Evolutionary conservation across 805 yeast species (phyloP), one percentile per base, ranked within the genome.

Genomic region (Candida succiphila): DNA sequence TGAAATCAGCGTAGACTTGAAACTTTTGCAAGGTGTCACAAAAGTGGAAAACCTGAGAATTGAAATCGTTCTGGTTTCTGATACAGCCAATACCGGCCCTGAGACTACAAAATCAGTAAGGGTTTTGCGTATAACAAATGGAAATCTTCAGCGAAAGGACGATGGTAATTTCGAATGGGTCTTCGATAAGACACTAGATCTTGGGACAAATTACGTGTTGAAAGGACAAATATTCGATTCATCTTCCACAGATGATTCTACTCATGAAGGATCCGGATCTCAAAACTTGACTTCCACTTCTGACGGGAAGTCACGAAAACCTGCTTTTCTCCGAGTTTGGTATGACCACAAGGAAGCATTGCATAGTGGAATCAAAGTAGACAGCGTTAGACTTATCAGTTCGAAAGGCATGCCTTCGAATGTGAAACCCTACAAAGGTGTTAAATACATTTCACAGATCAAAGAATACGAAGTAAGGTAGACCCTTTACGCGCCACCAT

Each of bases 341-440:
- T 86, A 81, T 46, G 42, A 60, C 9, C 66, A 77, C 42, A 72
- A 74, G 41, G 95, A 95, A 0, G 63, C 69, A 7, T 64, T 84
- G 2, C 83, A 92, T 1, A 81, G 94, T 52, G 87, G 89, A 1
- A 58, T 82, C 27, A 74, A 72, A 44, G 80, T 87, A 2, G 78
- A 72, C 10, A 65, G 78, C 20, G 57, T 87, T 39, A 70, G 73
- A 45, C 68, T 85, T 14, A 45, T 64, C 7, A 3, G 6, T n/a
- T 17, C 47, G 4, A 62, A 61, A 41, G 87, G 89, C 0, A 45
- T 75, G 36, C 70, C 71, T 5, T 75, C 73, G 3, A 61, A 63
- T 4, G 78, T 74, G 9, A 79, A 77, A 47, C 95, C 95, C 0
- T 88, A 75, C 62, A 88, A 87, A 52, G 97, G 97, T 1, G 96